Percentiles rank a stretch among this genome's conserved stretches.
These are phyloP conservation scores for Oryza meyeriana DNA, from an alignment of 176 grass and related monocot genomes.

Conservation along the genomic window DNA sequence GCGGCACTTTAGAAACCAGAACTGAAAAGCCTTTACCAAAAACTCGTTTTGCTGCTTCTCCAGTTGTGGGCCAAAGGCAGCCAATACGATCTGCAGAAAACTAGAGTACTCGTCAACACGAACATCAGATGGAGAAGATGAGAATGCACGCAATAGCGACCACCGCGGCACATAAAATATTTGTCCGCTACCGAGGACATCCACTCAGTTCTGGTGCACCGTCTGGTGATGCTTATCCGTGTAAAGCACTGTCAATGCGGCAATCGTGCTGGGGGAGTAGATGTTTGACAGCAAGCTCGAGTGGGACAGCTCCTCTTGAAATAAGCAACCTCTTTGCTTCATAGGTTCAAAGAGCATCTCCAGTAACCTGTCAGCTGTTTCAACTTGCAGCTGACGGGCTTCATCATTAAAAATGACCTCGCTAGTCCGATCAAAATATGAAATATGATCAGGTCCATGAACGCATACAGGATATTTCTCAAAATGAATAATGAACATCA, in stretches of 20 bases:
- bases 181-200: neutral
- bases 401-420: conserved; percentile 37
- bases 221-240: conserved; percentile 12
- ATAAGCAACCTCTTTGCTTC: conserved; percentile 9
- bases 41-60: conserved; percentile 19
- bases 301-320: conserved; percentile 5
- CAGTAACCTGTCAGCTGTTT: conserved; percentile 38
- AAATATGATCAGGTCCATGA: conserved; percentile 21
- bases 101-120: neutral
- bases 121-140: neutral
- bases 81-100: neutral
- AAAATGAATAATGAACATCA: neutral
- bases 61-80: conserved; percentile 5
- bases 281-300: conserved; percentile 14
- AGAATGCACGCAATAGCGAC: neutral
- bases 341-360: conserved; percentile 48
- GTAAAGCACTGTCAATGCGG: conserved; percentile 53
- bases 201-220: conserved; percentile 5
- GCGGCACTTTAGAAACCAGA: neutral
- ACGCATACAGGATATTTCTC: neutral
- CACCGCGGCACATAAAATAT: neutral
- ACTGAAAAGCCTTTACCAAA: neutral
- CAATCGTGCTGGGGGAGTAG: conserved; percentile 65
- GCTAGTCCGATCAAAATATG: conserved; percentile 31
- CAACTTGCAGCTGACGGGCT: conserved; percentile 48